A percentile compares a stretch with the other conserved stretches of the same genome.
Evolutionary conservation across 1,284 basidiomycete genomes (phyloP).

Genomic region (Butyriboletus appendiculatus): DNA sequence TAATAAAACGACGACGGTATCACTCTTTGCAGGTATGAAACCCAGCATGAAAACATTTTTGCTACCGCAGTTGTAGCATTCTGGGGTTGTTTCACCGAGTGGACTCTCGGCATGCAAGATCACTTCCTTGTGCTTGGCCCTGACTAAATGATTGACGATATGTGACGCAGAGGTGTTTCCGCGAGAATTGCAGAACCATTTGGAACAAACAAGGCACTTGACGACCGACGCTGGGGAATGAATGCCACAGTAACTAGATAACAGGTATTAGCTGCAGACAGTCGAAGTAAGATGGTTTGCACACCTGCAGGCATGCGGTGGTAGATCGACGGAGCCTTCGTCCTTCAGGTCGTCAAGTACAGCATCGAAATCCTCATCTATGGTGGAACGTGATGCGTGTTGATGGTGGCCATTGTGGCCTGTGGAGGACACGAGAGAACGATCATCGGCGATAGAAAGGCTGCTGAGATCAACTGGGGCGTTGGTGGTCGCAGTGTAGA

Average conservation of each 20-base stretch:
- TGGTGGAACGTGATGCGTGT: constrained; percentile 37
- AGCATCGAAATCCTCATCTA: constrained; percentile 86
- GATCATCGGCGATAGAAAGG: constrained; percentile 64
- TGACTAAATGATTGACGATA: constrained; percentile 98
- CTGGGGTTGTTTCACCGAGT: constrained; percentile 95
- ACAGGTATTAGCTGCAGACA: constrained; percentile 8
- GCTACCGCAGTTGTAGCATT: constrained; percentile 99
- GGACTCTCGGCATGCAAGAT: constrained; percentile 94
- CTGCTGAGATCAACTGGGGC: constrained; percentile 63
- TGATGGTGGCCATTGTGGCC: constrained; percentile 43
- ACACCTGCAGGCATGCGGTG: constrained; percentile 92
- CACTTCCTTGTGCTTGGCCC: constrained; percentile 99
- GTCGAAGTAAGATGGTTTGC: constrained; percentile 29
- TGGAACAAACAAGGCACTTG: constrained; percentile 93
- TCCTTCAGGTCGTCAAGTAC: constrained; percentile 88
- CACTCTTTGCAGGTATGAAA: constrained; percentile 98
- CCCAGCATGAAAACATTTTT: constrained; percentile 99
- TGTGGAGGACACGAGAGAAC: constrained; percentile 40
- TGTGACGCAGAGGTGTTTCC: constrained; percentile 98
- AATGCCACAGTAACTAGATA: constrained; percentile 92
- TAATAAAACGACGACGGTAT: constrained; percentile 97
- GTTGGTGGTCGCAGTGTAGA: constrained; percentile 75
- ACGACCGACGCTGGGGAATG: constrained; percentile 97
- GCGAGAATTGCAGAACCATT: constrained; percentile 99
- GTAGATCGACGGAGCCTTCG: constrained; percentile 80